Conservation (phyloP, 2,329 filamentous ascomycete species). For the Fusarium pilosicola region DNA sequence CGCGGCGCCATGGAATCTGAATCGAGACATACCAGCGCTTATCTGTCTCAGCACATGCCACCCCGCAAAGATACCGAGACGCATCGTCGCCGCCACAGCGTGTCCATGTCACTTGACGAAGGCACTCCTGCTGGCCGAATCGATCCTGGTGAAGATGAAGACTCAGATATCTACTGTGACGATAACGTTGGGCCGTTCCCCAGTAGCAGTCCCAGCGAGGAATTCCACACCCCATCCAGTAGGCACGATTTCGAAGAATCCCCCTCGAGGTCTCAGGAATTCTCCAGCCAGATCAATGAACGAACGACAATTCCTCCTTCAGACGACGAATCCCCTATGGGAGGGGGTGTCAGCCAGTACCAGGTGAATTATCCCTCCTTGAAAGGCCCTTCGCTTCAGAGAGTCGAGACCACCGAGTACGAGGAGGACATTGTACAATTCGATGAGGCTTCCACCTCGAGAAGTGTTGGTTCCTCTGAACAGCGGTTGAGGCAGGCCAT, state of each 20-base stretch:
- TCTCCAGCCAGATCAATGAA: too few relatives aligned
- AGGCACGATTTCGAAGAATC: not conserved
- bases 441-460: not conserved
- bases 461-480: not conserved
- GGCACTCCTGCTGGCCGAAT: not conserved
- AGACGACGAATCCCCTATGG: not conserved
- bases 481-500: not conserved
- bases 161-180: not conserved
- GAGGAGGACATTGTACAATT: not conserved
- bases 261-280: not conserved
- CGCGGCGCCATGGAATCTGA: not conserved
- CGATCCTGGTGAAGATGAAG: not conserved
- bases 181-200: not conserved
- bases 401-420: rapidly evolving
- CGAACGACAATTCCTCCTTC: not conserved
- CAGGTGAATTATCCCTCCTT: not conserved
- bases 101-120: rapidly evolving
- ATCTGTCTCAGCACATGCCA: not conserved
- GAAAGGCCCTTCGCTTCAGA: rapidly evolving
- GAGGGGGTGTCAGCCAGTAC: rapidly evolving
- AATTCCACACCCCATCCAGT: too few relatives aligned
- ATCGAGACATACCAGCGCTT: not conserved
- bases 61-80: too few relatives aligned
- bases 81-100: rapidly evolving
- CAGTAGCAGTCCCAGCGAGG: not conserved